phyloP scores from a whole-genome alignment of 805 yeast species.

The Saitoella complicata region DNA sequence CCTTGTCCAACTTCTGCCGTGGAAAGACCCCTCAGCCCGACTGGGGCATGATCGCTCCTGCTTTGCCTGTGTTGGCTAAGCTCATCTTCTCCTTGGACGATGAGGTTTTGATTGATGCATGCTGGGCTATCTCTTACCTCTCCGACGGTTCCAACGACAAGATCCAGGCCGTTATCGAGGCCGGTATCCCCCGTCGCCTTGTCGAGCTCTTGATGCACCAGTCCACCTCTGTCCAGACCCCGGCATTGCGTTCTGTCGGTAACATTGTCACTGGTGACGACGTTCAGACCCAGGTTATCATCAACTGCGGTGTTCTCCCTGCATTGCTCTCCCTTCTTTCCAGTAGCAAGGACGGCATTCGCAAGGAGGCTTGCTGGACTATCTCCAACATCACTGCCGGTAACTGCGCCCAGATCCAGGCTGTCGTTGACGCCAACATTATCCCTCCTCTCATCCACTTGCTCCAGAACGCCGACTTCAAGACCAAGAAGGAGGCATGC shows the following conservation, averaged over 20 bases:
- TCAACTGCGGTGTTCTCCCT: constrained; percentile 79
- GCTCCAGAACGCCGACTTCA: constrained; percentile 72
- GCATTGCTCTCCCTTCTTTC: constrained; percentile 67
- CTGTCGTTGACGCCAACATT: constrained; percentile 86
- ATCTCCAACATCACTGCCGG: constrained; percentile 97
- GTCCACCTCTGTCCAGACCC: constrained; percentile 80
- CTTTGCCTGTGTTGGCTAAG: constrained; percentile 82
- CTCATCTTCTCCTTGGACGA: constrained; percentile 78
- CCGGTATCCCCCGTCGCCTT: constrained; percentile 82
- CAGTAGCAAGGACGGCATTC: constrained; percentile 78
- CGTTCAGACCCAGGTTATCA: constrained; percentile 83
- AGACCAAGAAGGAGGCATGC: constrained; percentile 95
- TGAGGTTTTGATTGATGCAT: constrained; percentile 90
- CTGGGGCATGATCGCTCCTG: constrained; percentile 74
- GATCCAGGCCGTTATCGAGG: constrained; percentile 92
- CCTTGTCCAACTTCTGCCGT: constrained; percentile 86
- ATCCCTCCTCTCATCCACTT: constrained; percentile 78
- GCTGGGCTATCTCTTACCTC: constrained; percentile 95
- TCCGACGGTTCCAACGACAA: constrained; percentile 88
- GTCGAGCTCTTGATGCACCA: constrained; percentile 74
- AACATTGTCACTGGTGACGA: constrained; percentile 97
- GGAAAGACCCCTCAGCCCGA: constrained; percentile 95
- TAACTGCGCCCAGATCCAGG: constrained; percentile 85
- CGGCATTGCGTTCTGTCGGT: constrained; percentile 93
- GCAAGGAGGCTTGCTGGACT: constrained; percentile 98